Evolutionary conservation across 495 filamentous ascomycete species (phyloP).

Genomic region (Cryomyces antarcticus): DNA sequence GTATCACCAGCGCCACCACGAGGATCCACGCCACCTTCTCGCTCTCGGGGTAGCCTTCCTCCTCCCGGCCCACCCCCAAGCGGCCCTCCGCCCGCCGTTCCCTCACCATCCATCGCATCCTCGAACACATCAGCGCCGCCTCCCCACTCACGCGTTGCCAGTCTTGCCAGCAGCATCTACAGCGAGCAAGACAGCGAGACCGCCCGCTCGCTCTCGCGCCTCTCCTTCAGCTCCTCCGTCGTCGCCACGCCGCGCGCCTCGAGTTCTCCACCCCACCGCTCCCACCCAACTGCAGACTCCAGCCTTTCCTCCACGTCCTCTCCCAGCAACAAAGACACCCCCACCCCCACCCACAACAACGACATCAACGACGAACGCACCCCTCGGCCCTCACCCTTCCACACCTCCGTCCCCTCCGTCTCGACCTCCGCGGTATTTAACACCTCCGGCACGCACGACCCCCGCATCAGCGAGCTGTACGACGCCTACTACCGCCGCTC

Average conservation of each 20-base stretch:
- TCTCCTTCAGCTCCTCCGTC: too few species aligned
- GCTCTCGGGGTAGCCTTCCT: too few species aligned
- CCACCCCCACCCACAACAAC: slow-evolving; percentile 3
- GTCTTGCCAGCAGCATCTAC: slow-evolving; percentile 9
- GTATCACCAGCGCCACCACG: too few species aligned
- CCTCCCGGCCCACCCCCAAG: too few species aligned
- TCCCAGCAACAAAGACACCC: background rate
- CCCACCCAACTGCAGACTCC: background rate
- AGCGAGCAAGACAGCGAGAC: background rate
- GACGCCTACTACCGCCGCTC: slow-evolving; percentile 12
- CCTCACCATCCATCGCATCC: background rate
- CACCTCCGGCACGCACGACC: slow-evolving; percentile 1
- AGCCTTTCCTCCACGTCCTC: slow-evolving; percentile 4
- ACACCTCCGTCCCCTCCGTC: background rate
- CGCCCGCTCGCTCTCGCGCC: too few species aligned
- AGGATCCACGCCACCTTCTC: too few species aligned
- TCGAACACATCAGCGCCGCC: slow-evolving; percentile 3
- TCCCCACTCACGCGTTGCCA: slow-evolving; percentile 5
- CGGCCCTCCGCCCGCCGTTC: too few species aligned
- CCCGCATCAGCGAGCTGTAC: slow-evolving; percentile 11
- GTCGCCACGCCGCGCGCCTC: too few species aligned
- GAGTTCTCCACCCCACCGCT: too few species aligned
- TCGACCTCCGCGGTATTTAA: slow-evolving; percentile 1
- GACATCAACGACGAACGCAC: background rate
- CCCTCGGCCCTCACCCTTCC: background rate